Conservation (phyloP, 495 filamentous ascomycete genomes). For the Tuber indicum region DNA sequence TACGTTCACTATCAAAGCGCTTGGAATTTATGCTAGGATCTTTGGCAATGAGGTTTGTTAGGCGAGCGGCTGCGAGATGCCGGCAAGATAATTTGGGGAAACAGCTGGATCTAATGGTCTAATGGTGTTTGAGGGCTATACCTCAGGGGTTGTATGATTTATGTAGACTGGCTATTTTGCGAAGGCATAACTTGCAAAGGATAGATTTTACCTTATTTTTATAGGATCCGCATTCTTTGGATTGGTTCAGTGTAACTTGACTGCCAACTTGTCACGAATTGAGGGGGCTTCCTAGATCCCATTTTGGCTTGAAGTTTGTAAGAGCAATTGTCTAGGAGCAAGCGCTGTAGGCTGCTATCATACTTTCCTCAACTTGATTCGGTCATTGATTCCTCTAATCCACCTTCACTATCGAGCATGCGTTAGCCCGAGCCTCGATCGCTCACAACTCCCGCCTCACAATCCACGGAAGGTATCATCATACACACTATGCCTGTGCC, state of each 20-base stretch:
- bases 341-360: not conserved
- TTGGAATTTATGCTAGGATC: constrained; percentile 75
- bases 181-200: not conserved
- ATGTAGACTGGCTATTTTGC: not conserved
- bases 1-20: constrained; percentile 84
- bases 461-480: not conserved
- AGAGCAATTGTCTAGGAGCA: not conserved
- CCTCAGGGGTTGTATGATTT: not conserved
- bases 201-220: not conserved
- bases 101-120: not conserved
- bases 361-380: not conserved
- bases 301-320: not conserved
- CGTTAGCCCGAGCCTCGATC: not conserved
- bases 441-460: not conserved
- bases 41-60: constrained; percentile 53
- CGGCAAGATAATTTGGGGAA: not conserved
- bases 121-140: not conserved
- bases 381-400: not conserved
- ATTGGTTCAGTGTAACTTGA: not conserved
- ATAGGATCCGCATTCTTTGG: not conserved
- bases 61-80: not conserved
- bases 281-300: not conserved
- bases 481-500: not conserved
- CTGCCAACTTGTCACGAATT: not conserved
- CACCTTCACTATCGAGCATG: not conserved